Evolutionary conservation across 2,329 filamentous ascomycete species (phyloP), one percentile per base, ranked within the genome.

Genomic region (Meredithiella fracta): DNA sequence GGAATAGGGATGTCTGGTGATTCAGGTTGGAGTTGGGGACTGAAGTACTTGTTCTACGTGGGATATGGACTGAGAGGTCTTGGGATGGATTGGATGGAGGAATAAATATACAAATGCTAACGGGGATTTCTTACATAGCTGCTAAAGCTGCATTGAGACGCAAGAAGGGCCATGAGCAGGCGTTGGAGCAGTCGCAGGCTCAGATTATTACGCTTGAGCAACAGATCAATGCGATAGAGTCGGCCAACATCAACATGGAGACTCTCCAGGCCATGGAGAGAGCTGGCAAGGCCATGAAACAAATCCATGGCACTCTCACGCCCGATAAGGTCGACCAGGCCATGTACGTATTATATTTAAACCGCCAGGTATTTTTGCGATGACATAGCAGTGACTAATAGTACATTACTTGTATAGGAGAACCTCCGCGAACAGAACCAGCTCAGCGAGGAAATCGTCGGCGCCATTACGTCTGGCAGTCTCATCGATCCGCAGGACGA

Each of bases 241-340:
- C 90, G 51, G 92, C 92, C 60, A 98, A 97, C 68, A 96, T 98
- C 74, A 98, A 98, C 76, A 83, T 91, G 71, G 90, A 96, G 75
- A 98, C 92, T 11, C 75, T 97, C 61, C 79, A 84, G 62, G 91
- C 90, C 6, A 96, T 98, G 89, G 84, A 94, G 78, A 83, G 83
- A 66, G 91, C 92, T 9, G 82, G 86, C 61, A 73, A 82, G 59
- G 92, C 91, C 37, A 97, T 98, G 90, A 85, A 90, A 73, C 75
- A 83, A 61, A 98, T 98, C 63, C 89, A 97, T 67, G 84, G 82
- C 63, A 86, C 86, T 61, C 80, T 97, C 62, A 95, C 87, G 51
- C 86, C 92, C 61, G 89, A 96, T 64, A 92, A 94, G 72, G 91
- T 98, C 60, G 91, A 97, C 68, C 78, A 87, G 68, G 91, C 87